Percentiles rank a stretch among this genome's conserved stretches.
These are phyloP conservation scores for Thelonectria olida DNA, from an alignment of 2,329 filamentous ascomycete species.

Conservation along the genomic window DNA sequence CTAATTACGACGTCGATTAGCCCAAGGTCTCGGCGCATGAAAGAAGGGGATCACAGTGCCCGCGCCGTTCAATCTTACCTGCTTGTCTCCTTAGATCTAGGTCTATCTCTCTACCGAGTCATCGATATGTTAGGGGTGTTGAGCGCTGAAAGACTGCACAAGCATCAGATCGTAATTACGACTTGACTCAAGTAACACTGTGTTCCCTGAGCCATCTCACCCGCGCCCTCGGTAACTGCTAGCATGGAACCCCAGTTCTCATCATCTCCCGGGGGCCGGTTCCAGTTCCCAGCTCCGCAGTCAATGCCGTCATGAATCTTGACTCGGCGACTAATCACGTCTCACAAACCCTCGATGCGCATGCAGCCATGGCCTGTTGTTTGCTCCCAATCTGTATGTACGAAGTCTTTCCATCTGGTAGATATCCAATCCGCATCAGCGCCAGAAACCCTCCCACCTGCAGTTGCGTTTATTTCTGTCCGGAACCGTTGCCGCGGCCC, in stretches of 20 bases:
- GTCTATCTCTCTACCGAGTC: too few relatives aligned
- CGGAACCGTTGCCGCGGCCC: neutral
- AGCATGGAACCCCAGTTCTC: constrained; percentile 3
- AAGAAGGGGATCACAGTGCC: too few relatives aligned
- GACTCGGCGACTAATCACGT: neutral
- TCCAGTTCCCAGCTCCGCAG: neutral
- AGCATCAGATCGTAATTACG: neutral
- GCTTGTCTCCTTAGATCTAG: too few relatives aligned
- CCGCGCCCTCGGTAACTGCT: constrained; percentile 6
- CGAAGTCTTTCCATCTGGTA: too few relatives aligned
- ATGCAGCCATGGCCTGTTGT: neutral
- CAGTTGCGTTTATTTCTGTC: neutral
- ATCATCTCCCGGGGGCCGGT: neutral
- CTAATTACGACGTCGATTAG: too few relatives aligned
- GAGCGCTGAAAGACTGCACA: neutral
- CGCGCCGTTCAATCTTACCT: too few relatives aligned
- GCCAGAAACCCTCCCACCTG: neutral
- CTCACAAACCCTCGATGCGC: neutral
- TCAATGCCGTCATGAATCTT: neutral
- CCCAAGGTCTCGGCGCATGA: too few relatives aligned
- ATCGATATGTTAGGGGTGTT: too few relatives aligned
- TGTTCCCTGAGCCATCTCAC: neutral
- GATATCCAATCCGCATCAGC: neutral
- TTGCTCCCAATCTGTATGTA: too few relatives aligned
- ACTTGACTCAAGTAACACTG: constrained; percentile 6